Conservation (phyloP, 768 basidiomycete species). For the Tremella fuciformis region DNA sequence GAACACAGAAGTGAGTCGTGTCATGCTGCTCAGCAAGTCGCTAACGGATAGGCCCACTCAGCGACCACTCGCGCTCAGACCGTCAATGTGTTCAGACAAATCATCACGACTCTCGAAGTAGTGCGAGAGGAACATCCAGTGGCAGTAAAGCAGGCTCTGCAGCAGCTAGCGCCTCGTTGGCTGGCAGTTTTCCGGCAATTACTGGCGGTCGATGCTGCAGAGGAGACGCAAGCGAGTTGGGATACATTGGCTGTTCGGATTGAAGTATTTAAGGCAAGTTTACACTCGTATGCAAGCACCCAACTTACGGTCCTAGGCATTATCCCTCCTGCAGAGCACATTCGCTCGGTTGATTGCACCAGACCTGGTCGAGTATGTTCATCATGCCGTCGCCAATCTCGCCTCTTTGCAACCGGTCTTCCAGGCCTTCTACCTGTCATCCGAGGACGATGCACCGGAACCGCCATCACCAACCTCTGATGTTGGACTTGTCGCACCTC, state of each 20-base stretch:
- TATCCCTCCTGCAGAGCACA: slow-evolving; percentile 3
- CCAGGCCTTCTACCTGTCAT: slow-evolving; percentile 51
- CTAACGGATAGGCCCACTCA: slow-evolving; percentile 60
- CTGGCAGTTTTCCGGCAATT: slow-evolving; percentile 82
- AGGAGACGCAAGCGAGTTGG: slow-evolving; percentile 71
- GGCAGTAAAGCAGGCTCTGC: slow-evolving; percentile 76
- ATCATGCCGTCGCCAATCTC: slow-evolving; percentile 55
- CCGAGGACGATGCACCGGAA: slow-evolving; percentile 54
- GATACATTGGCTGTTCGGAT: slow-evolving; percentile 74
- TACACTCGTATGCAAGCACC: not conserved
- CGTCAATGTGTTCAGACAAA: slow-evolving; percentile 84
- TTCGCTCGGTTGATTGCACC: not conserved
- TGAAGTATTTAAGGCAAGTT: slow-evolving; percentile 76
- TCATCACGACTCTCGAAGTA: slow-evolving; percentile 84
- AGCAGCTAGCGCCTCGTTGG: slow-evolving; percentile 81
- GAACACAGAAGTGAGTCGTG: slow-evolving; percentile 61
- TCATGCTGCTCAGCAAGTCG: not conserved
- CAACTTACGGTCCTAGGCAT: not conserved
- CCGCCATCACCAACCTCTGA: slow-evolving; percentile 56
- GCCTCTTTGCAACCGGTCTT: slow-evolving; percentile 59
- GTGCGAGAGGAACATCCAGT: slow-evolving; percentile 90
- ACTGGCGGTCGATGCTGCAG: slow-evolving; percentile 62
- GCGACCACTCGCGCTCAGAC: slow-evolving; percentile 79
- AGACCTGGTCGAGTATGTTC: not conserved
- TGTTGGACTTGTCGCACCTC: slow-evolving; percentile 54